Percentiles rank a stretch among this genome's conserved stretches.
Evolutionary conservation across 805 yeast genomes (phyloP).

Genomic region (Saturnispora mendoncae): DNA sequence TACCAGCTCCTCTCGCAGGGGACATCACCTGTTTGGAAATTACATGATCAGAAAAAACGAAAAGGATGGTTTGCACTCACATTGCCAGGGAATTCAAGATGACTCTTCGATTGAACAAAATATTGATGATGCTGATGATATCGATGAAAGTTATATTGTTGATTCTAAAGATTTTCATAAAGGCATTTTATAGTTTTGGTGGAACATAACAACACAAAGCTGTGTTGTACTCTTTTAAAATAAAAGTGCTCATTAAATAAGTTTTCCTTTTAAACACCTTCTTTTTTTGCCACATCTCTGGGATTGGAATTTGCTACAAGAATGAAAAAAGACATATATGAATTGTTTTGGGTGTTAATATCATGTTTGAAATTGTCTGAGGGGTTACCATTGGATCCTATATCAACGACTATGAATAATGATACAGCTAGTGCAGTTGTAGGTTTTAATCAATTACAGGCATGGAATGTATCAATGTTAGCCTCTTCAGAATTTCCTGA

Average conservation of each 20-base stretch:
- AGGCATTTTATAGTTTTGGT: background rate
- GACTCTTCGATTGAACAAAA: background rate
- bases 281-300: background rate
- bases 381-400: no score
- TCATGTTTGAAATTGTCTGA: no score
- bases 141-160: background rate
- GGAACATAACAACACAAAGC: background rate
- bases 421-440: background rate
- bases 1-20: background rate
- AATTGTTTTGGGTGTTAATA: no score
- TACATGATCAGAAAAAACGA: background rate
- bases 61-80: background rate
- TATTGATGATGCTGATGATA: background rate
- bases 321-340: background rate
- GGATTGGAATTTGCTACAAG: background rate
- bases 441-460: background rate
- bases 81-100: background rate
- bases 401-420: background rate
- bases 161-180: background rate
- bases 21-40: constrained; percentile 4
- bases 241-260: background rate
- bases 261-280: background rate
- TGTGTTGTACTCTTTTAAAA: background rate
- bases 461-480: constrained; percentile 20
- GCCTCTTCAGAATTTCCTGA: constrained; percentile 45